Conservation (phyloP, 257 asterid genomes). For the Gentiana macrophylla region DNA sequence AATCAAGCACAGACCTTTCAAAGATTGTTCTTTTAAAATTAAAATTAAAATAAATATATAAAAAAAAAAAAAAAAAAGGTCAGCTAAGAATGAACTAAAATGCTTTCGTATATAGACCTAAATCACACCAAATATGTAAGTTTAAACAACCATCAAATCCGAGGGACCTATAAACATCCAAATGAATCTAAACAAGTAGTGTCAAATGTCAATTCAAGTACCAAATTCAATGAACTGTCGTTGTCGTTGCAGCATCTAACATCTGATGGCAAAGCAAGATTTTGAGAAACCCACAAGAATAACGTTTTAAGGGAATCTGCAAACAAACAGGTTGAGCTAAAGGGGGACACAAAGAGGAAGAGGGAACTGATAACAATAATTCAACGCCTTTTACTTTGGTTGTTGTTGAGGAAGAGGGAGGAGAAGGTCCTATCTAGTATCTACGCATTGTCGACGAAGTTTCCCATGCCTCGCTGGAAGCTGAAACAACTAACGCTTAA, state of each 20-base stretch:
- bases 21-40: not conserved
- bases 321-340: not conserved
- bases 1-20: too few relatives aligned
- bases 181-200: not conserved
- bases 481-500: too few relatives aligned
- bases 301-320: not conserved
- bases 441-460: too few relatives aligned
- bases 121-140: not conserved
- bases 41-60: too few relatives aligned
- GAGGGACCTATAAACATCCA: too few relatives aligned
- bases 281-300: not conserved
- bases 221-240: constrained; percentile 4
- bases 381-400: not conserved
- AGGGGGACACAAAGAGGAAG: constrained; percentile 4
- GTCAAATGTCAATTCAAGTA: not conserved
- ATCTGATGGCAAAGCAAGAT: not conserved
- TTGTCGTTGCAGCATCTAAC: not conserved
- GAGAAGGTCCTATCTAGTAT: too few relatives aligned
- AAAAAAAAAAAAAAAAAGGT: not conserved
- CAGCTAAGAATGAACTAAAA: not conserved
- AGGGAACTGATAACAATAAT: not conserved
- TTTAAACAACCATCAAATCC: too few relatives aligned
- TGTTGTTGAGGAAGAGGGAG: too few relatives aligned
- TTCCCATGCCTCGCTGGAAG: too few relatives aligned
- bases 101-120: not conserved